These are phyloP conservation scores for Pichia sp. DNA, from an alignment of 1,139 yeast genomes.

Conservation along the genomic window DNA sequence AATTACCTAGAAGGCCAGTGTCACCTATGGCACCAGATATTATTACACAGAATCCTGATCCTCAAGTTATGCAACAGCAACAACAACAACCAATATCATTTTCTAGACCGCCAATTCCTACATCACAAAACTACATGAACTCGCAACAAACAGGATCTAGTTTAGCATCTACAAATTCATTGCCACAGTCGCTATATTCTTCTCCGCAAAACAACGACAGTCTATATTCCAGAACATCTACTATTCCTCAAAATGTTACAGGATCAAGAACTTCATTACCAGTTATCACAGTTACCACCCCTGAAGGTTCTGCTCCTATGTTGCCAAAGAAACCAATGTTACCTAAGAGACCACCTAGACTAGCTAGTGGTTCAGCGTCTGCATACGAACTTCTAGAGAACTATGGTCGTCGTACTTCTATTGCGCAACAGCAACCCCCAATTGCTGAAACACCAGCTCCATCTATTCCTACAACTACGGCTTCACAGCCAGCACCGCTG, in stretches of 20 bases:
- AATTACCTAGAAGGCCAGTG: neutral
- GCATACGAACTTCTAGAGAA: slow-evolving; percentile 11
- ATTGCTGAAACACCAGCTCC: neutral
- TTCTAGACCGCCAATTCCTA: neutral
- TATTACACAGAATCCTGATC: neutral
- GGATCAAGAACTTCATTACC: slow-evolving; percentile 1
- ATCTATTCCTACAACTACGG: neutral
- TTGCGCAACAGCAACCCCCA: neutral
- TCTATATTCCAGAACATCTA: neutral
- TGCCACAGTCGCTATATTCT: neutral
- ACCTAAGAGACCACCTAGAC: slow-evolving; percentile 6
- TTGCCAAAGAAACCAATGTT: slow-evolving; percentile 15
- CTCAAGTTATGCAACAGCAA: too few species aligned
- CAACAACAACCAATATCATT: neutral
- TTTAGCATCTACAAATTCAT: neutral
- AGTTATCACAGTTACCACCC: slow-evolving; percentile 1
- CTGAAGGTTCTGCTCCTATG: slow-evolving; percentile 6
- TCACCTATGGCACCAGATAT: neutral
- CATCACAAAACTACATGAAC: neutral
- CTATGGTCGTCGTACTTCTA: slow-evolving; percentile 6
- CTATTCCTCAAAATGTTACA: neutral
- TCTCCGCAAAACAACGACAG: neutral
- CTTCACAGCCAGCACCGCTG: neutral
- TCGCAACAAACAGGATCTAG: neutral
- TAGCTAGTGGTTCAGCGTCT: neutral